Base-by-base conservation (phyloP, 2,329 filamentous ascomycete species). In the Akanthomyces uredinophilus region DNA sequence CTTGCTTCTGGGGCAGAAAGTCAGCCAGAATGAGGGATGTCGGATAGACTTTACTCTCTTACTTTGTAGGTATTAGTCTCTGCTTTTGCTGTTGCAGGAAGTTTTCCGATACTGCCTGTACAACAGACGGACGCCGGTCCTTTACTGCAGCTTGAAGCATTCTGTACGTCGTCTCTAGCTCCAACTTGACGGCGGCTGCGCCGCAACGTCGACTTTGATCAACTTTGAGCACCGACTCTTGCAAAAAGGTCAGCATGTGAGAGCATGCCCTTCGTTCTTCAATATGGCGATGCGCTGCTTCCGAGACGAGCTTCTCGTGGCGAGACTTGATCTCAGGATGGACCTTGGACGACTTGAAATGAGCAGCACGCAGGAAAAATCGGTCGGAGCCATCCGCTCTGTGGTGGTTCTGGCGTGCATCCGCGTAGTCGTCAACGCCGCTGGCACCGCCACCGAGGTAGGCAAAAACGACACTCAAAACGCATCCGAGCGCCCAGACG, bases 401-500 rank as follows among this genome's bases (percentile, higher is more conserved):
- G 6, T 57, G 59, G 52, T 71, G 67, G 8, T 64, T 35, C 3
- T 64, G 49, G 8, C 73, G 66, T 2, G 67, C 66, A 22, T 65
- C 51, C 20, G 64, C 50, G 55, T 67, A 67, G n/a, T 20, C 32
- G 3, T 62, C 55, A 11, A 76, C 67, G 14, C 69, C 72, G 1
- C 52, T 59, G 14, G 64, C 63, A 2, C 74, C 75, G 2, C 66
- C 66, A 13, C 72, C 68, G 5, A 78, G 64, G 62, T 75, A 78
- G 1, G 73, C 68, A 29, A 78, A 70, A 0, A 78, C 63, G 4
- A 77, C 69, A 37, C 73, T 77, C 3, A 77, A 66, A 1, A 78
- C 71, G 61, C 75, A 78, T 0, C 75, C 76, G 2, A 78, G 64
- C 4, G 75, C 75, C 76, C 76, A 78, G 0, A 78, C 70, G 64